A percentile compares a stretch with the other conserved stretches of the same genome.
Evolutionary conservation across 257 asterid genomes (phyloP).

Genomic region (Datura wrightii): DNA sequence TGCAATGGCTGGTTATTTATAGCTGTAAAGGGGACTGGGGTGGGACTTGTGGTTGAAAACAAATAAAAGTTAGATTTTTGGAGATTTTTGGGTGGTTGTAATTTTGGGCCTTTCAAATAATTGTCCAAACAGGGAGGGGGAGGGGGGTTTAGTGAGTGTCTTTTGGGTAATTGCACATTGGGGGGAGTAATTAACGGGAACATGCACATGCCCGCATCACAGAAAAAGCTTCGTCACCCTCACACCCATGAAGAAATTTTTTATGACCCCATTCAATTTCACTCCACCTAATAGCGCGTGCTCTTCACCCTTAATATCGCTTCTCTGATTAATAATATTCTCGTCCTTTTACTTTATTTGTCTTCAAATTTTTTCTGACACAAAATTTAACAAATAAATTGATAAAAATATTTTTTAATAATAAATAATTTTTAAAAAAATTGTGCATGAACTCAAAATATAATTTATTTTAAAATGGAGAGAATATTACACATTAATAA

Average conservation of each 20-base stretch:
- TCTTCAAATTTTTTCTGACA: too few relatives aligned
- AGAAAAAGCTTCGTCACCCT: conserved; percentile 4
- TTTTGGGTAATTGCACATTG: neutral
- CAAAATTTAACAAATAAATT: too few relatives aligned
- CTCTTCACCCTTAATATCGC: neutral
- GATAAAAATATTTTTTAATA: too few relatives aligned
- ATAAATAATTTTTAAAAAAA: too few relatives aligned
- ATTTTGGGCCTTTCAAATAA: neutral
- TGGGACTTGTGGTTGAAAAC: conserved; percentile 4
- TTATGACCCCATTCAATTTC: neutral
- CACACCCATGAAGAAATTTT: neutral
- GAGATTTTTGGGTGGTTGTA: neutral
- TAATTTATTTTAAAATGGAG: too few relatives aligned
- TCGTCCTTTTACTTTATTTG: too few relatives aligned
- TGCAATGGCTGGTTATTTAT: conserved; percentile 11
- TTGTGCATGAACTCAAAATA: too few relatives aligned
- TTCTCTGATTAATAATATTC: too few relatives aligned
- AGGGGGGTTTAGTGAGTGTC: neutral
- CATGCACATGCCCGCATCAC: conserved; percentile 29
- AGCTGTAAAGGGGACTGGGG: neutral
- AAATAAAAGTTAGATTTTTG: neutral
- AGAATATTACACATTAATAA: neutral
- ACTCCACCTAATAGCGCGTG: neutral
- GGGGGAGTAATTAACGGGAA: conserved; percentile 32
- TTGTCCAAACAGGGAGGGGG: neutral